These are phyloP conservation scores for Trametes meyenii DNA, from an alignment of 768 basidiomycete genomes.

Conservation along the genomic window DNA sequence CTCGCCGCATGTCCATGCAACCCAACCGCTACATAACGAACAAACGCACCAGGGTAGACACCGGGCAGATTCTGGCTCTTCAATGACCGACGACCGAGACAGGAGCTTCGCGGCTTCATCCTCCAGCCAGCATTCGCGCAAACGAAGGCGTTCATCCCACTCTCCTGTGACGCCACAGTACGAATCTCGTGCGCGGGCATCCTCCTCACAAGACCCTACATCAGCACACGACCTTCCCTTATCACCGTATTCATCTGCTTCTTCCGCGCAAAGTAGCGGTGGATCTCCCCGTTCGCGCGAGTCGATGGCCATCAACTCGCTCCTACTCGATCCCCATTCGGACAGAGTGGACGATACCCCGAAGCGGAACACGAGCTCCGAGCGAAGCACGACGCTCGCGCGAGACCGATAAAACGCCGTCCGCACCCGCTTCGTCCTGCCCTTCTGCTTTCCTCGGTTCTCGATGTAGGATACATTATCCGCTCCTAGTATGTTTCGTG, in stretches of 20 bases:
- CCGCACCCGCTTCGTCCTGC: background rate
- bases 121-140: slow-evolving; percentile 35
- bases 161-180: slow-evolving; percentile 50
- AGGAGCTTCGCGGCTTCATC: slow-evolving; percentile 8
- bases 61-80: slow-evolving; percentile 41
- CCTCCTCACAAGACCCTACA: slow-evolving; percentile 37
- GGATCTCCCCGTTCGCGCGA: slow-evolving; percentile 72
- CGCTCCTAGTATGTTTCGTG: slow-evolving; percentile 4
- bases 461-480: slow-evolving; percentile 18
- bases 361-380: slow-evolving; percentile 24
- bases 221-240: slow-evolving; percentile 58
- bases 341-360: slow-evolving; percentile 20
- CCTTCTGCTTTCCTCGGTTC: background rate
- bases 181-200: slow-evolving; percentile 6
- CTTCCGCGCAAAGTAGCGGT: slow-evolving; percentile 62
- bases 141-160: slow-evolving; percentile 64
- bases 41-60: slow-evolving; percentile 1
- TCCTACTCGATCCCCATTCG: slow-evolving; percentile 52
- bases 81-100: slow-evolving; percentile 7
- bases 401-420: slow-evolving; percentile 13
- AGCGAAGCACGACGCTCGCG: slow-evolving; percentile 23
- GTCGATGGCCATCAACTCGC: slow-evolving; percentile 80
- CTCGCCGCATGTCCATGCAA: slow-evolving; percentile 38
- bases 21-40: slow-evolving; percentile 14
- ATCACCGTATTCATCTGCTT: slow-evolving; percentile 74